Percentiles rank a stretch among this genome's conserved stretches.
phyloP scores from a whole-genome alignment of 805 yeast genomes.

The Myxozyma geophila region DNA sequence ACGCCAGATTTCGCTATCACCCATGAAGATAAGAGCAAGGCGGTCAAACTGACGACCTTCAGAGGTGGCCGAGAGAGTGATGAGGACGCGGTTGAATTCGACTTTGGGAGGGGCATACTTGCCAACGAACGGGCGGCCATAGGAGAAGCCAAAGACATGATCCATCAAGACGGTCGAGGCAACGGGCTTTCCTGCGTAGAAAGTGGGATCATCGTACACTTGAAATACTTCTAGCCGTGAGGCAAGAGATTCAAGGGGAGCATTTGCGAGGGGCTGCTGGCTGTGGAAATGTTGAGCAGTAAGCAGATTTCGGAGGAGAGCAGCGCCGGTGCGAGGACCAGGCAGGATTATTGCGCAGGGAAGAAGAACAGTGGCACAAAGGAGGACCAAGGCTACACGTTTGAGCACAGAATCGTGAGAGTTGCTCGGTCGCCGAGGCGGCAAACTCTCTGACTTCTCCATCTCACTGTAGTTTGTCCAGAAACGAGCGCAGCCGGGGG shows the following conservation, averaged over 20 bases:
- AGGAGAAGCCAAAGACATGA: conserved; percentile 45
- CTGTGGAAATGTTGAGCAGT: not conserved
- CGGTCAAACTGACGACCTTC: conserved; percentile 49
- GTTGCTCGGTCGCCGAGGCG: not conserved
- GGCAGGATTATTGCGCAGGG: conserved; percentile 16
- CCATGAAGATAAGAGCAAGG: conserved; percentile 46
- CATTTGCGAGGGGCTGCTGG: not conserved
- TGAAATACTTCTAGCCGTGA: conserved; percentile 36
- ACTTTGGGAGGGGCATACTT: conserved; percentile 44
- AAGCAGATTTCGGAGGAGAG: not conserved
- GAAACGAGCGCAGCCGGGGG: not conserved
- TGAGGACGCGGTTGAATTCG: conserved; percentile 46
- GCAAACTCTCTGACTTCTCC: conserved; percentile 1
- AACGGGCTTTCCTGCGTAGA: conserved; percentile 30
- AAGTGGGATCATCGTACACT: conserved; percentile 34
- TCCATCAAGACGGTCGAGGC: conserved; percentile 34
- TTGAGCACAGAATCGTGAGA: not conserved
- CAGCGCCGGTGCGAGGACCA: conserved; percentile 5
- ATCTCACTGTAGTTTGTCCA: not conserved
- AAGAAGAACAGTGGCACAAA: conserved; percentile 6
- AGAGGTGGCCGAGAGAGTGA: conserved; percentile 44
- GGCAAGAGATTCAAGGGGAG: conserved; percentile 2
- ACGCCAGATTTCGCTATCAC: conserved; percentile 76
- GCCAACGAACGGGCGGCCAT: conserved; percentile 43
- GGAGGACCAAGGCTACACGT: conserved; percentile 4